Conservation (phyloP, 257 asterid genomes). For the Fraxinus pennsylvanica region DNA sequence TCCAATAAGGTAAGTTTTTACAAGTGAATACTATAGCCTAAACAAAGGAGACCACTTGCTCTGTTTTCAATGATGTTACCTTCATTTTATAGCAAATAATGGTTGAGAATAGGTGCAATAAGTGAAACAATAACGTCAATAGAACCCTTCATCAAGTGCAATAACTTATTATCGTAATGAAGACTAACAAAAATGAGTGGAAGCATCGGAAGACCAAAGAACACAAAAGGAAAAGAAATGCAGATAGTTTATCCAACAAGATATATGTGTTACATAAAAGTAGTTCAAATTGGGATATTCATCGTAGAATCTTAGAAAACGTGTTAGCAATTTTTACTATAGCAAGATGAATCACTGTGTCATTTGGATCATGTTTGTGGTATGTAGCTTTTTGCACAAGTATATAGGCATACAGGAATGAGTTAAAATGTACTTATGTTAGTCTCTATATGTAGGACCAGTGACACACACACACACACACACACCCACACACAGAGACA, state of each 20-base stretch:
- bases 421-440: too few relatives aligned
- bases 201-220: background rate
- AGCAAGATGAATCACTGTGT: background rate
- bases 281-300: background rate
- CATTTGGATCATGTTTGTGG: background rate
- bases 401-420: background rate
- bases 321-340: background rate
- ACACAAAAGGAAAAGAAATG: background rate
- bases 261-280: background rate
- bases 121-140: background rate
- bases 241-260: too few relatives aligned
- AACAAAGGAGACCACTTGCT: too few relatives aligned
- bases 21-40: too few relatives aligned
- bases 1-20: too few relatives aligned
- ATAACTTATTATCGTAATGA: background rate
- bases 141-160: background rate
- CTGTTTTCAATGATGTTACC: too few relatives aligned
- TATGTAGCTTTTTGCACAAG: too few relatives aligned
- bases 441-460: too few relatives aligned
- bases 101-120: background rate
- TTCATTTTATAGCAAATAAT: too few relatives aligned
- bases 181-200: background rate
- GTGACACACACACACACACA: too few relatives aligned
- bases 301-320: background rate
- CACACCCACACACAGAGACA: too few relatives aligned